Evolutionary conservation across 768 basidiomycete species (phyloP).

Genomic region (Boletellus sp.): DNA sequence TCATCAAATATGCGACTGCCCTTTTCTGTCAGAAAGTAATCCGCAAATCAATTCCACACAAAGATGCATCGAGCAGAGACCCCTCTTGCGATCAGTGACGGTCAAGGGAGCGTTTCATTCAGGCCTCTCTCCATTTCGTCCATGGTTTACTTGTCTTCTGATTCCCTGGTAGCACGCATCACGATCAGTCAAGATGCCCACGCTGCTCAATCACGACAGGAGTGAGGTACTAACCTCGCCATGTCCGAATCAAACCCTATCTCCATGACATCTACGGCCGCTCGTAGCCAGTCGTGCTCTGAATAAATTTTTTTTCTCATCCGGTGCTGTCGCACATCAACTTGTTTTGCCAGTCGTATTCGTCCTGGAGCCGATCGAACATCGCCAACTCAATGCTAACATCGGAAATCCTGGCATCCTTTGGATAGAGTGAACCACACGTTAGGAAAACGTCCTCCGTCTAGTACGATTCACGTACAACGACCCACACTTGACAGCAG

Average conservation of each 20-base stretch:
- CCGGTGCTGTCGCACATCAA: slow-evolving; percentile 81
- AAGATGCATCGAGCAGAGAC: slow-evolving; percentile 86
- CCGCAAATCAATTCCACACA: slow-evolving; percentile 71
- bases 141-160: slow-evolving; percentile 51
- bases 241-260: slow-evolving; percentile 89
- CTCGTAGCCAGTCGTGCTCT: slow-evolving; percentile 89
- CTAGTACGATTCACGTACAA: slow-evolving; percentile 44
- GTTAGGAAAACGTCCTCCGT: background rate
- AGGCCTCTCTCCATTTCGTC: slow-evolving; percentile 70
- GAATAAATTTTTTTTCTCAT: slow-evolving; percentile 82
- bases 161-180: slow-evolving; percentile 34
- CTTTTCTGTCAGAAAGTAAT: slow-evolving; percentile 68
- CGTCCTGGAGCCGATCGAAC: slow-evolving; percentile 82
- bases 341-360: slow-evolving; percentile 77
- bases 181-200: too few species aligned
- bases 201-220: background rate
- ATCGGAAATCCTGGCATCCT: slow-evolving; percentile 69
- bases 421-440: slow-evolving; percentile 31
- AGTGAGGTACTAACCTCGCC: slow-evolving; percentile 41
- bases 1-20: slow-evolving; percentile 40
- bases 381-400: slow-evolving; percentile 77
- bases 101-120: slow-evolving; percentile 67
- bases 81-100: slow-evolving; percentile 77
- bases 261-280: slow-evolving; percentile 88
- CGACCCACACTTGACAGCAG: slow-evolving; percentile 71